These are phyloP conservation scores for Senecio squalidus DNA, from an alignment of 140 eudicot species.

Conservation along the genomic window DNA sequence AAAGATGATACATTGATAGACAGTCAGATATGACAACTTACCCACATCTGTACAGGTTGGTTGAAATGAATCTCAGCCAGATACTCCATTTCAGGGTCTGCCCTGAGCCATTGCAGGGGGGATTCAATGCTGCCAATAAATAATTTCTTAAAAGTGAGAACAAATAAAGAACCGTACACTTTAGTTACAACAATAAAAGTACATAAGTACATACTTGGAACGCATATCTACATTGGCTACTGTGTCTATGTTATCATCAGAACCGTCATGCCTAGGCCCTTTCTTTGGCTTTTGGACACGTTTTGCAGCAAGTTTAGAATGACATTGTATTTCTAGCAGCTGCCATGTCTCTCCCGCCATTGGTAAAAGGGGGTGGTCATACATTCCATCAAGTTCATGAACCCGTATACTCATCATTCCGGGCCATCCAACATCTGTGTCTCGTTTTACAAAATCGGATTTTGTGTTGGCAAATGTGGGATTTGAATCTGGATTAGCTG, in stretches of 20 bases:
- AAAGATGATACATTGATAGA: too few species aligned
- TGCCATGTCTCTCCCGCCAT: constrained; percentile 99
- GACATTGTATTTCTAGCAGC: constrained; percentile 90
- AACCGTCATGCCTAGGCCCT: constrained; percentile 79
- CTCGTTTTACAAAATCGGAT: constrained; percentile 63
- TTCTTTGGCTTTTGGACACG: constrained; percentile 85
- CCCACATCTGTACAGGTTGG: constrained; percentile 99
- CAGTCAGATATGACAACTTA: constrained; percentile 43
- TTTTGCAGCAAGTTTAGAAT: constrained; percentile 89
- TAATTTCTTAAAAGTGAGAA: constrained; percentile 2
- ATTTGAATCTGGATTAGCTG: constrained; percentile 56
- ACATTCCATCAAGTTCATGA: constrained; percentile 98
- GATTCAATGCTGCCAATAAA: constrained; percentile 70
- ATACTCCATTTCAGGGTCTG: constrained; percentile 98
- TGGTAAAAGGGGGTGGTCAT: constrained; percentile 95
- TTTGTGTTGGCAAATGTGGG: constrained; percentile 33
- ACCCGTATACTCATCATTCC: constrained; percentile 99
- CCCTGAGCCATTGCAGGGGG: constrained; percentile 92
- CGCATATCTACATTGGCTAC: constrained; percentile 54
- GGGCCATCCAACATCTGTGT: constrained; percentile 87
- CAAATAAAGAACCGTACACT: neutral
- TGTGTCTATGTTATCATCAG: constrained; percentile 87
- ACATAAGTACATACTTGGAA: constrained; percentile 48
- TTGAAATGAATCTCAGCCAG: constrained; percentile 90
- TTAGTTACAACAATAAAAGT: constrained; percentile 1